Conservation (phyloP, 2,329 filamentous ascomycete genomes). For the Aspergillus sp. region DNA sequence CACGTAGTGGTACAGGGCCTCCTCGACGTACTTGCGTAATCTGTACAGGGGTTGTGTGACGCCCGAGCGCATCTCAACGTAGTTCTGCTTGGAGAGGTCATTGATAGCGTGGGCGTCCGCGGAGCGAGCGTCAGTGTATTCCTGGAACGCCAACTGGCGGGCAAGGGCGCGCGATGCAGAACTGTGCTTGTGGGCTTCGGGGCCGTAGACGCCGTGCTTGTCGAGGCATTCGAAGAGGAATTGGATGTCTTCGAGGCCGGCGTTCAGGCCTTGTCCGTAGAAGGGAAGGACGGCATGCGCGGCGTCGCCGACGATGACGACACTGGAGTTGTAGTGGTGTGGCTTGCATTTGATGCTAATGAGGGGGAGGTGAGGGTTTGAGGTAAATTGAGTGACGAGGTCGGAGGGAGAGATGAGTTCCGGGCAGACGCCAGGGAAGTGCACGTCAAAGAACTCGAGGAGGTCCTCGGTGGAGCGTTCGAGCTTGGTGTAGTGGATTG, state of each 20-base stretch:
- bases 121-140: constrained; percentile 73
- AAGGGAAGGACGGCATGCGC: constrained; percentile 98
- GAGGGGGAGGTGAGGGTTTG: constrained; percentile 86
- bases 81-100: constrained; percentile 86
- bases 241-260: constrained; percentile 89
- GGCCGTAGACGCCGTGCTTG: constrained; percentile 53
- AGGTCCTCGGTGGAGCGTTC: constrained; percentile 64
- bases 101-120: constrained; percentile 87
- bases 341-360: constrained; percentile 92
- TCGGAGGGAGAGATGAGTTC: constrained; percentile 59
- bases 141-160: constrained; percentile 57
- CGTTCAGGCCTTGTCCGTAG: constrained; percentile 97
- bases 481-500: constrained; percentile 66
- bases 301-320: constrained; percentile 86
- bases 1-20: constrained; percentile 72
- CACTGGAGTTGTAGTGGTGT: constrained; percentile 75
- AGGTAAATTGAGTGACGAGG: constrained; percentile 71
- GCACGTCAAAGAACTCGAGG: constrained; percentile 79
- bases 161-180: constrained; percentile 48
- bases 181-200: constrained; percentile 13
- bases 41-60: constrained; percentile 77
- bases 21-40: constrained; percentile 81
- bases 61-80: constrained; percentile 86
- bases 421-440: constrained; percentile 82
- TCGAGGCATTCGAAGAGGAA: constrained; percentile 83